phyloP scores from a whole-genome alignment of 106 monocot species.

The Acorus gramineus region DNA sequence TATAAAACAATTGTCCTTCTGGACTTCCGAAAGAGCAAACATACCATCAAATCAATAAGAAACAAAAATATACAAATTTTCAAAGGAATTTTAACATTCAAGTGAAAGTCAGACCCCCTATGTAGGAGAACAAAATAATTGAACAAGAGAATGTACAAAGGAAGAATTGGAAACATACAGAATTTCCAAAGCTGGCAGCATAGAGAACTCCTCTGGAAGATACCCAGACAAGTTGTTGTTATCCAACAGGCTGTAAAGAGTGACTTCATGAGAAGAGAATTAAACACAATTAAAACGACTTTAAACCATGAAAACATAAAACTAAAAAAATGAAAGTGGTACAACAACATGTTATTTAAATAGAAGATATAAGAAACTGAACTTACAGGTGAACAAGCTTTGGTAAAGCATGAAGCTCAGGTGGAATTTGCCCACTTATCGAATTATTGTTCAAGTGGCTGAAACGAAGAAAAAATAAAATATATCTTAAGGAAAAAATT shows the following conservation, averaged over 20 bases:
- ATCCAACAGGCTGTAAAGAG: constrained; percentile 78
- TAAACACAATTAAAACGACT: background rate
- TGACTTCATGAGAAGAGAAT: constrained; percentile 9
- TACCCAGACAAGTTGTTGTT: constrained; percentile 89
- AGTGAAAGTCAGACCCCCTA: too few relatives aligned
- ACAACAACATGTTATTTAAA: too few relatives aligned
- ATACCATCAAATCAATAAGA: too few relatives aligned
- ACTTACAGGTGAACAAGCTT: constrained; percentile 87
- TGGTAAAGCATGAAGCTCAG: constrained; percentile 63
- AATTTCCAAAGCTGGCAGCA: constrained; percentile 59
- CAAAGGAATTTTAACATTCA: too few relatives aligned
- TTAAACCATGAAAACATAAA: background rate
- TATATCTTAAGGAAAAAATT: background rate
- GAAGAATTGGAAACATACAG: constrained; percentile 39
- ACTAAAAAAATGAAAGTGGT: too few relatives aligned
- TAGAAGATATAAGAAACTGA: background rate
- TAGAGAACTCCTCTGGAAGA: constrained; percentile 64
- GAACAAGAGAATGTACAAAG: too few relatives aligned
- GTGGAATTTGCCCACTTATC: constrained; percentile 87
- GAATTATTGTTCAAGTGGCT: constrained; percentile 99
- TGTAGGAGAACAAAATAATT: too few relatives aligned
- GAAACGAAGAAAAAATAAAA: constrained; percentile 13
- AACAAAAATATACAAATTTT: too few relatives aligned
- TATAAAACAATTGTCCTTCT: too few relatives aligned
- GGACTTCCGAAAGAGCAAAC: too few relatives aligned